These are phyloP conservation scores for Hyphopichia burtonii DNA, from an alignment of 1,139 yeast genomes.

Conservation along the genomic window DNA sequence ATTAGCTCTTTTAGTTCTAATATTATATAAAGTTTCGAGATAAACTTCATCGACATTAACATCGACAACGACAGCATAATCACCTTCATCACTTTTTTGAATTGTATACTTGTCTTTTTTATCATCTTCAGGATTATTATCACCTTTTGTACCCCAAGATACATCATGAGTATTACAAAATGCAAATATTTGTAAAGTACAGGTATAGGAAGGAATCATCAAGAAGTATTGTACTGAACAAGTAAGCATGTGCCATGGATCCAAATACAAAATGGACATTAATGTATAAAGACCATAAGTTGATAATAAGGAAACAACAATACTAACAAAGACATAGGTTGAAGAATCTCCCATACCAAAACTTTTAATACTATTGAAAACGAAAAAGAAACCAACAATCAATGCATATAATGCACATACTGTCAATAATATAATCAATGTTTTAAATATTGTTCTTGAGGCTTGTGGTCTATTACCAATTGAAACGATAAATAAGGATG, in stretches of 20 bases:
- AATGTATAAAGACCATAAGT: slow-evolving; percentile 86
- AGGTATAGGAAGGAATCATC: slow-evolving; percentile 86
- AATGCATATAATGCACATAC: slow-evolving; percentile 81
- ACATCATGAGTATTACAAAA: slow-evolving; percentile 96
- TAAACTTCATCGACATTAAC: slow-evolving; percentile 87
- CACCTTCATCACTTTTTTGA: slow-evolving; percentile 52
- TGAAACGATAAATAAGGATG: slow-evolving; percentile 84
- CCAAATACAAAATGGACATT: slow-evolving; percentile 78
- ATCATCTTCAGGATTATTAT: slow-evolving; percentile 65
- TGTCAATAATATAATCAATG: slow-evolving; percentile 69
- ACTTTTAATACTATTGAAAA: slow-evolving; percentile 50
- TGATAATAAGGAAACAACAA: slow-evolving; percentile 81
- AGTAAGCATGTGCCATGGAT: slow-evolving; percentile 92
- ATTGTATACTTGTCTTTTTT: slow-evolving; percentile 43
- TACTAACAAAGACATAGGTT: slow-evolving; percentile 64
- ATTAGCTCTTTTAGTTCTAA: slow-evolving; percentile 68
- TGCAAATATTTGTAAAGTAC: slow-evolving; percentile 90
- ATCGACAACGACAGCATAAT: slow-evolving; percentile 88
- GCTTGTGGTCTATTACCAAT: slow-evolving; percentile 98
- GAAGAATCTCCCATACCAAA: slow-evolving; percentile 40
- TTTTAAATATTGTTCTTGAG: slow-evolving; percentile 63
- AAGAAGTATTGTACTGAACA: slow-evolving; percentile 83
- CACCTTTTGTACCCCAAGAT: slow-evolving; percentile 98
- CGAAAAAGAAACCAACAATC: slow-evolving; percentile 79
- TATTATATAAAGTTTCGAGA: slow-evolving; percentile 70